Conservation (phyloP, 1,139 yeast species). For the Lodderomyces parapsilosis region DNA sequence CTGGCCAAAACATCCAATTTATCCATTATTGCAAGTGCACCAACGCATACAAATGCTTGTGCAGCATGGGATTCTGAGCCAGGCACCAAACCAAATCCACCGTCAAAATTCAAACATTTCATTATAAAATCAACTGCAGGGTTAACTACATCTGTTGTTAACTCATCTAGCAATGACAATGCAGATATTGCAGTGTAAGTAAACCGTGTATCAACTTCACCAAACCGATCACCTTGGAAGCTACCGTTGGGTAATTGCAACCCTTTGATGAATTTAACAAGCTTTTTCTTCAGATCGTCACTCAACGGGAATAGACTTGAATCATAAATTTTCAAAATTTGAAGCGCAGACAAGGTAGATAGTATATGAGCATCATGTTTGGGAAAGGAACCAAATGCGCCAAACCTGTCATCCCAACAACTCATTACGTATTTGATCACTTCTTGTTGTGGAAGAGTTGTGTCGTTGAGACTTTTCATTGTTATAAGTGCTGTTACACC, state of each 20-base stretch:
- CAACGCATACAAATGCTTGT: slow-evolving; percentile 85
- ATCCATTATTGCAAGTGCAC: slow-evolving; percentile 68
- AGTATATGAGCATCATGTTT: slow-evolving; percentile 88
- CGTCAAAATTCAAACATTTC: slow-evolving; percentile 85
- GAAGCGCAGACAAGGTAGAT: slow-evolving; percentile 84
- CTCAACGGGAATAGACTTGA: slow-evolving; percentile 42
- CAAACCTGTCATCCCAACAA: slow-evolving; percentile 60
- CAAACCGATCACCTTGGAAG: slow-evolving; percentile 85
- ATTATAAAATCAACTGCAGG: slow-evolving; percentile 67
- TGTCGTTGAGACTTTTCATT: slow-evolving; percentile 43
- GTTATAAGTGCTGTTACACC: slow-evolving; percentile 77
- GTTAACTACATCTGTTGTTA: slow-evolving; percentile 59
- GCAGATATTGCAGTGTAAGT: slow-evolving; percentile 79
- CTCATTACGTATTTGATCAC: slow-evolving; percentile 65
- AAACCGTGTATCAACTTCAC: slow-evolving; percentile 91
- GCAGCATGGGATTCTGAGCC: slow-evolving; percentile 97
- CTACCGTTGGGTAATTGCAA: slow-evolving; percentile 76
- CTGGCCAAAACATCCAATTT: slow-evolving; percentile 52
- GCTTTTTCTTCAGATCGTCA: slow-evolving; percentile 16
- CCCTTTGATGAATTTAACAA: slow-evolving; percentile 45
- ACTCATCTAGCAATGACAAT: slow-evolving; percentile 63
- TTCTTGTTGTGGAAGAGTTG: slow-evolving; percentile 55
- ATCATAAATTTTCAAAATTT: slow-evolving; percentile 68
- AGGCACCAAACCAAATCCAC: slow-evolving; percentile 91
- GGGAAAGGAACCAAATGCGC: slow-evolving; percentile 92